Percentiles rank a stretch among this genome's conserved stretches.
These are phyloP conservation scores for Kwoniella mangroviensis DNA, from an alignment of 768 basidiomycete genomes.

Conservation along the genomic window DNA sequence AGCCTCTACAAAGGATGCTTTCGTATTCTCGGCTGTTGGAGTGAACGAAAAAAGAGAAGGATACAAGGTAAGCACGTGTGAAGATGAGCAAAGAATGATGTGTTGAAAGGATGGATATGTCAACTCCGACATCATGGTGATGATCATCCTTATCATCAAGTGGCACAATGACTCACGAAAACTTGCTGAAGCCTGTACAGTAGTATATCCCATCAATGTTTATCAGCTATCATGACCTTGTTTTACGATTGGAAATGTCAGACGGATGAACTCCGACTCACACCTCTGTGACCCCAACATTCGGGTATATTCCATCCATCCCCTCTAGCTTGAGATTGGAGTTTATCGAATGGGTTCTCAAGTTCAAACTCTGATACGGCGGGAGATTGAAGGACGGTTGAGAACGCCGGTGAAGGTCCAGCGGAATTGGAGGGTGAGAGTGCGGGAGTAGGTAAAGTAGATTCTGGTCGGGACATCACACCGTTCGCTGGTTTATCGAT, in stretches of 20 bases:
- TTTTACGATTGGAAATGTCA: not conserved
- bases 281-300: conserved; percentile 80
- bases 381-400: conserved; percentile 35
- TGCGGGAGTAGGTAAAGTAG: conserved; percentile 24
- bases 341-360: conserved; percentile 21
- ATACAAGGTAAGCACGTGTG: conserved; percentile 60
- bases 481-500: not conserved
- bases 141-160: not conserved
- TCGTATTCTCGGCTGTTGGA: conserved; percentile 76
- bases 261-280: conserved; percentile 54
- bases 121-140: not conserved
- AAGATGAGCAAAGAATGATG: conserved; percentile 1
- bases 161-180: conserved; percentile 43
- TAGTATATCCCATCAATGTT: conserved; percentile 10
- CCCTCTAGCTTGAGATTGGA: conserved; percentile 7
- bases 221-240: conserved; percentile 3
- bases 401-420: conserved; percentile 30
- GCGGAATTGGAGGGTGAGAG: conserved; percentile 23
- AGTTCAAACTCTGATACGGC: conserved; percentile 38
- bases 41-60: conserved; percentile 45
- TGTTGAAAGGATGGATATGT: not conserved
- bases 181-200: conserved; percentile 73
- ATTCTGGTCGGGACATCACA: conserved; percentile 7
- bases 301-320: conserved; percentile 61
- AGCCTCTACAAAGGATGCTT: conserved; percentile 92